Evolutionary conservation across 1,284 basidiomycete genomes (phyloP), one percentile per base, ranked within the genome.

Genomic region (Stygiomarasmius scandens): DNA sequence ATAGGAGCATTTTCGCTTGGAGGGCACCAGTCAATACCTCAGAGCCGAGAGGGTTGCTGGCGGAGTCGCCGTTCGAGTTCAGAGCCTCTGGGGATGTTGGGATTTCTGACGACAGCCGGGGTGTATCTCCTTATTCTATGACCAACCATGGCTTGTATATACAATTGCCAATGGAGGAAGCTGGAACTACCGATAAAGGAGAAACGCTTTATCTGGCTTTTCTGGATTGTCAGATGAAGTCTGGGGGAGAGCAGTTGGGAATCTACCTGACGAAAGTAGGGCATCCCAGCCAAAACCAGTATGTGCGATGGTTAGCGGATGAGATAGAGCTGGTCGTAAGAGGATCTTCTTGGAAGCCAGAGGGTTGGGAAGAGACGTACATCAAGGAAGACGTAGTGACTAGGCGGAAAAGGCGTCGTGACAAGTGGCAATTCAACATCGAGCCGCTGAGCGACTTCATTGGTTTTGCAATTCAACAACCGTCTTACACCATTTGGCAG

Each of bases 131-230:
- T 16, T 49, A 16, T 29, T 49, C 47, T 14, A 49, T 49, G 47
- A 49, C 47, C 47, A 49, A 49, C 47, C 25, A 27, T 4, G 25
- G 47, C 29, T 29, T 49, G 24, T 24, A 49, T 19, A 49, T 49
- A 49, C 23, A 27, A 29, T 8, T 49, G 4, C 47, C 47, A 2
- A 25, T 49, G 24, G 23, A 22, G 47, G 23, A 22, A 27, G 47
- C 36, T 32, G 29, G 29, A 32, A 32, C 6, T 14, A n/a, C 11
- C 27, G 45, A 34, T 24, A 16, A 29, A 48, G 14, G 11, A 8
- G 38, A 41, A 4, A 4, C 6, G 5, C 14, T 41, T 12, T 41
- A 9, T 16, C 16, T 41, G 14, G 38, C 38, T 19, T 41, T n/a
- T 41, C 38, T 41, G 6, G 38, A 41, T 41, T 41, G 38, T 16